Evolutionary conservation across 306 rosid species (phyloP).

Genomic region (Myrica gale): DNA sequence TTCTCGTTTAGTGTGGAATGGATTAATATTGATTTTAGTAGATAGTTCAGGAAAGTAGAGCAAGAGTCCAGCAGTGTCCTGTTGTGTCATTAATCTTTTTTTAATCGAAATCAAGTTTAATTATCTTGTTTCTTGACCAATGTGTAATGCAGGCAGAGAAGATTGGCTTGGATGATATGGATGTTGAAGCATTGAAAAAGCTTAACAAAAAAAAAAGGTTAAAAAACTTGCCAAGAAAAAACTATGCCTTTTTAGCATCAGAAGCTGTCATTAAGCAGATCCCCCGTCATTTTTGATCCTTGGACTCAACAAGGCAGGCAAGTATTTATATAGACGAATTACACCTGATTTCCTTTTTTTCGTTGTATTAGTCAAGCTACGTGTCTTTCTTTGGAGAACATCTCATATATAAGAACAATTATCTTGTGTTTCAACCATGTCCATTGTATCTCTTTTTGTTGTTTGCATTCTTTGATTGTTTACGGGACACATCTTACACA

Average conservation of each 20-base stretch:
- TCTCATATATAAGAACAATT: neutral
- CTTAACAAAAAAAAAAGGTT: conserved; percentile 80
- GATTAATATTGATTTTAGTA: neutral
- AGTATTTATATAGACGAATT: conserved; percentile 14
- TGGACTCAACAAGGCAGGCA: conserved; percentile 94
- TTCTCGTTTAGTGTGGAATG: neutral
- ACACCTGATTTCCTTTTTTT: neutral
- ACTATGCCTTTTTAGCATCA: conserved; percentile 85
- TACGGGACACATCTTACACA: no score
- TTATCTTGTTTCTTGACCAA: neutral
- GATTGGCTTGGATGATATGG: conserved; percentile 74
- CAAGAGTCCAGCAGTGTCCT: no score
- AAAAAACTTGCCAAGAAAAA: conserved; percentile 78
- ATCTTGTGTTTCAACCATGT: neutral
- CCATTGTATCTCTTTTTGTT: neutral
- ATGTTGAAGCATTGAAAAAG: conserved; percentile 79
- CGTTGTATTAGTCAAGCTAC: neutral
- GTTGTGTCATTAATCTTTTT: neutral
- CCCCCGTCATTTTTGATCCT: conserved; percentile 80
- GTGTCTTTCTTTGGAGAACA: neutral
- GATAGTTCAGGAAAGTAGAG: neutral
- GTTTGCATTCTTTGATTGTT: neutral
- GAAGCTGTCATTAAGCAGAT: conserved; percentile 89
- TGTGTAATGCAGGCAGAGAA: conserved; percentile 59
- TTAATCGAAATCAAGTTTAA: neutral